A percentile compares a stretch with the other conserved stretches of the same genome.
Evolutionary conservation across 1,284 basidiomycete genomes (phyloP).

Genomic region (Trametes hirsuta): DNA sequence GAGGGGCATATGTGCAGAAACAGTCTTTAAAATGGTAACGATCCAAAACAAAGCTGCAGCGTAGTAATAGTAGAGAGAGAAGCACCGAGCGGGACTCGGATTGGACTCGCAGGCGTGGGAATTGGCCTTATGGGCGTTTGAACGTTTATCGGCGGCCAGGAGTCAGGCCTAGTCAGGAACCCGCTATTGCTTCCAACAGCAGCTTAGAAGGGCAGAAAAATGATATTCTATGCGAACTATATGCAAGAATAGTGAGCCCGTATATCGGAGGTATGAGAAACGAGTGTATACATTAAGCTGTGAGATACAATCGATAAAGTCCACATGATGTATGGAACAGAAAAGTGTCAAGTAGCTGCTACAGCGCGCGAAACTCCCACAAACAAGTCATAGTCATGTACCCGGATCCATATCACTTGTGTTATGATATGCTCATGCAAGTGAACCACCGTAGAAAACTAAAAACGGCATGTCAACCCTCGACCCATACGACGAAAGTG

Average conservation of each 20-base stretch:
- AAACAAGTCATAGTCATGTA: too few species aligned
- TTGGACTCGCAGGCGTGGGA: too few species aligned
- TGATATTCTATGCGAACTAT: neutral
- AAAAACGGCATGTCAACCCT: neutral
- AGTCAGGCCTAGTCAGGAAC: too few species aligned
- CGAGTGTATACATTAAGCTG: neutral
- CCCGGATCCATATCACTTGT: neutral
- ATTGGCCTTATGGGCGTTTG: too few species aligned
- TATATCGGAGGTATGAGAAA: neutral
- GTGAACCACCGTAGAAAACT: conserved; percentile 30
- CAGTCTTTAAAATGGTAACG: too few species aligned
- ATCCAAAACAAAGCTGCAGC: too few species aligned
- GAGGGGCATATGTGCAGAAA: neutral
- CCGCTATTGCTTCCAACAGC: too few species aligned
- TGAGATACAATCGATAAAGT: neutral
- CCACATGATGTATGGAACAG: neutral
- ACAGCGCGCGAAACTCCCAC: neutral
- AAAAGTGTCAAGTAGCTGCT: neutral
- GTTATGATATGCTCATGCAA: neutral
- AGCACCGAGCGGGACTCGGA: too few species aligned
- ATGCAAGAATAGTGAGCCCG: neutral
- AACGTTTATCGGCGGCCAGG: too few species aligned
- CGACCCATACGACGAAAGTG: neutral
- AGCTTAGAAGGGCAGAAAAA: too few species aligned
- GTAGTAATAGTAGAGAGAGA: too few species aligned